Evolutionary conservation across 176 grass and related monocot genomes (phyloP).

Genomic region (Elymus sibiricus): DNA sequence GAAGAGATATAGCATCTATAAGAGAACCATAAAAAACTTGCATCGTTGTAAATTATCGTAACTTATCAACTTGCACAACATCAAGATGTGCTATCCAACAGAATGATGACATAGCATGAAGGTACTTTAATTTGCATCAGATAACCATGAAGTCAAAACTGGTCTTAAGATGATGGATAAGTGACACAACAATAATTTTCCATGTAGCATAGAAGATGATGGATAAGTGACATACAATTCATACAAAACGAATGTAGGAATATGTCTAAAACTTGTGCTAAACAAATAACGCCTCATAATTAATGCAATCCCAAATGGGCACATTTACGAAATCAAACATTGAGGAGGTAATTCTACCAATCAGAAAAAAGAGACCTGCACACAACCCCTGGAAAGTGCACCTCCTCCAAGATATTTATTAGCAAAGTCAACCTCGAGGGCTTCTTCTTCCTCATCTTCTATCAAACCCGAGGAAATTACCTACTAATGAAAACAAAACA

Average conservation of each 20-base stretch:
- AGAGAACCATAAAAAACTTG: background rate
- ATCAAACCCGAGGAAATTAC: conserved; percentile 73
- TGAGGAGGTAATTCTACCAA: conserved; percentile 21
- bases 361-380: conserved; percentile 73
- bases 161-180: background rate
- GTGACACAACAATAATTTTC: background rate
- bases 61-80: background rate
- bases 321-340: conserved; percentile 8
- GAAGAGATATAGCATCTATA: background rate
- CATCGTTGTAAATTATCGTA: background rate
- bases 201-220: conserved; percentile 5
- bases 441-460: conserved; percentile 82
- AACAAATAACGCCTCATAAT: background rate
- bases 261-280: background rate
- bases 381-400: conserved; percentile 79
- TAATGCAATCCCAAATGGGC: background rate
- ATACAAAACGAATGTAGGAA: background rate
- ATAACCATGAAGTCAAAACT: background rate
- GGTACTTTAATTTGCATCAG: background rate
- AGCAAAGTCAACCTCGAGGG: conserved; percentile 91
- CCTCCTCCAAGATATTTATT: conserved; percentile 96
- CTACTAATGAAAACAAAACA: conserved; percentile 66
- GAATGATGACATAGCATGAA: background rate
- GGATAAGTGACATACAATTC: background rate
- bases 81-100: background rate